These are phyloP conservation scores for Penicillium paradoxum DNA, from an alignment of 495 filamentous ascomycete species.

Conservation along the genomic window DNA sequence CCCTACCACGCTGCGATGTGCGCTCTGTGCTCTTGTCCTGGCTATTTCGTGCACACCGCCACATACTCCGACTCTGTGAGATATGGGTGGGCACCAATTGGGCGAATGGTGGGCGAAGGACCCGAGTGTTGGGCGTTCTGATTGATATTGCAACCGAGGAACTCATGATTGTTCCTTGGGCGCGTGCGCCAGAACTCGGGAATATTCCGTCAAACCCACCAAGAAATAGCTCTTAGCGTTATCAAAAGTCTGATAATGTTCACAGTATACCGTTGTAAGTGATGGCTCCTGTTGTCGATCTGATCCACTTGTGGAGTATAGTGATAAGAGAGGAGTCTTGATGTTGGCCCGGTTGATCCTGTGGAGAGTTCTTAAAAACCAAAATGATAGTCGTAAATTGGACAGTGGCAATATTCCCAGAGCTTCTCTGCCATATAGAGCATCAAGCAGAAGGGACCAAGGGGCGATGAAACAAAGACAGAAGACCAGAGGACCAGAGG, in stretches of 20 bases:
- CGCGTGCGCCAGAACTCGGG: not conserved
- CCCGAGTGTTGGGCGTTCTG: constrained; percentile 2
- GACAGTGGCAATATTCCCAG: not conserved
- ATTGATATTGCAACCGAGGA: constrained; percentile 11
- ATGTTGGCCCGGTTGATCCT: not conserved
- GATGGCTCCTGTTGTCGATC: not conserved
- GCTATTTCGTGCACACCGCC: constrained; percentile 10
- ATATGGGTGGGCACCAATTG: constrained; percentile 7
- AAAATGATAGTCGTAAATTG: not conserved
- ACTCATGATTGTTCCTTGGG: constrained; percentile 15
- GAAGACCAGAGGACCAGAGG: not conserved
- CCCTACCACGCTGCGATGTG: constrained; percentile 10
- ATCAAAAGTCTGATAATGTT: not conserved
- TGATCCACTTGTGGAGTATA: not conserved
- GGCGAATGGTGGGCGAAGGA: constrained; percentile 10
- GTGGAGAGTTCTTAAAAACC: not conserved
- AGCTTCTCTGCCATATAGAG: not conserved
- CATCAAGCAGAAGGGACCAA: not conserved
- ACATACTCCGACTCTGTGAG: constrained; percentile 9
- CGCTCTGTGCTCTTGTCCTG: constrained; percentile 15
- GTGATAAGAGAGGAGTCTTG: not conserved
- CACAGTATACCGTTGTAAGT: not conserved
- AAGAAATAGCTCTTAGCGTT: not conserved
- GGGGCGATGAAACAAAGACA: not conserved
- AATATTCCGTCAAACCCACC: not conserved